Evolutionary conservation across 208 protist genomes (phyloP), one percentile per base, ranked within the genome.

Genomic region (Leishmania amazonensis): DNA sequence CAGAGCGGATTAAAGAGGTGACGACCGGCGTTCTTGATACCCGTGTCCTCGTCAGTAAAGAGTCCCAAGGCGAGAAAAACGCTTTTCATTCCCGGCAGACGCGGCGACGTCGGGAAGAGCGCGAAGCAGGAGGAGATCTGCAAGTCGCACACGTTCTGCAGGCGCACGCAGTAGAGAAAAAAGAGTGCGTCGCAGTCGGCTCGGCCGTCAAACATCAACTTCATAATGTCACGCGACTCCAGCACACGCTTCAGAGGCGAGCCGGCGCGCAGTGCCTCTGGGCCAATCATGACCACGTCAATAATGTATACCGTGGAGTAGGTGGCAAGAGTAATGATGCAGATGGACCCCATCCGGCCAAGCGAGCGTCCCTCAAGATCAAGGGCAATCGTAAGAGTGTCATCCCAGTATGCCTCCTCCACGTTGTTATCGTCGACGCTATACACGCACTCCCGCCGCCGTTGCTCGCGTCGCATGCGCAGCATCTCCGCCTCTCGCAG

Each of bases 181-280:
- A 85, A 92, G 21, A 94, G 79, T 24, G 89, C 87, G 71, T 91
- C 89, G 81, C 87, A 88, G 81, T 92, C 89, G 40, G 87, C 87
- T 17, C 91, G 88, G 87, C 89, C 91, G 81, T 94, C 91, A 72
- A 88, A 94, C 91, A 94, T 94, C 53, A 94, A 79, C 80, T 94
- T 94, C 45, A 76, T 78, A 13, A 94, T 88, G 9, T 65, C 45
- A 11, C 47, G 58, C 21, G 81, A 87, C 80, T 92, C 87, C 2
- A 94, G 79, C 64, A 94, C 83, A 17, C 54, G 54, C 3, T 73
- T 81, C 54, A 94, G 73, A 15, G 81, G 70, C 1, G 73, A 78
- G n/a, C 64, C 68, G 6, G 53, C 35, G 6, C 5, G 24, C 40
- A 94, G 85, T 35, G 83, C 85, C 31, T 77, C 82, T 0, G 58